Conservation (phyloP, 306 rosid genomes). For the Delonix regia region DNA sequence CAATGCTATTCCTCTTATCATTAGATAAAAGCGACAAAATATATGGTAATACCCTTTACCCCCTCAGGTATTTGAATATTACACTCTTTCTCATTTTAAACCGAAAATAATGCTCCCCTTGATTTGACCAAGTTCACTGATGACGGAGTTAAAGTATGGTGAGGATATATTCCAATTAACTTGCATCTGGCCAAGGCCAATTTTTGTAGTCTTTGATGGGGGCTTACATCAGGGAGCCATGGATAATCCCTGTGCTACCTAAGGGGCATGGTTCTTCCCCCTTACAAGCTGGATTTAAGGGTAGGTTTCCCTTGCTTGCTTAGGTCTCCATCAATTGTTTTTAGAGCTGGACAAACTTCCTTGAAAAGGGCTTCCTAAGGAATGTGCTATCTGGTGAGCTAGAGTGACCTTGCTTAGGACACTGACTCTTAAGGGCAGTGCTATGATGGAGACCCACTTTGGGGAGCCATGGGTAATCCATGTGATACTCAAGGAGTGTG, state of each 20-base stretch:
- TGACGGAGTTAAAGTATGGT: not conserved
- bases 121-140: not conserved
- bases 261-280: too few relatives aligned
- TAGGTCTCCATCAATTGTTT: too few relatives aligned
- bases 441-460: not conserved
- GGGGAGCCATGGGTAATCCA: too few relatives aligned
- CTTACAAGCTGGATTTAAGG: too few relatives aligned
- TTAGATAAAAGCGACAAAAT: not conserved
- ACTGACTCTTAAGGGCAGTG: not conserved
- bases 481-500: too few relatives aligned
- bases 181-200: not conserved
- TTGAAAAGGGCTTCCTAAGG: too few relatives aligned
- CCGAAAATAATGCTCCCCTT: not conserved
- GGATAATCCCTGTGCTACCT: too few relatives aligned
- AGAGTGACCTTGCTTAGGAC: too few relatives aligned
- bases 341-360: too few relatives aligned
- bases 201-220: not conserved
- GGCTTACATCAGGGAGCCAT: too few relatives aligned
- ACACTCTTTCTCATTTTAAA: not conserved
- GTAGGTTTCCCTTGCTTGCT: too few relatives aligned
- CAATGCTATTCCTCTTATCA: not conserved
- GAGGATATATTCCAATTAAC: not conserved
- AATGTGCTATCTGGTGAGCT: too few relatives aligned
- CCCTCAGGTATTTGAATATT: not conserved
- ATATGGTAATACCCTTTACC: not conserved